Evolutionary conservation across 768 basidiomycete genomes (phyloP).

Genomic region (Pleurotus pulmonarius): DNA sequence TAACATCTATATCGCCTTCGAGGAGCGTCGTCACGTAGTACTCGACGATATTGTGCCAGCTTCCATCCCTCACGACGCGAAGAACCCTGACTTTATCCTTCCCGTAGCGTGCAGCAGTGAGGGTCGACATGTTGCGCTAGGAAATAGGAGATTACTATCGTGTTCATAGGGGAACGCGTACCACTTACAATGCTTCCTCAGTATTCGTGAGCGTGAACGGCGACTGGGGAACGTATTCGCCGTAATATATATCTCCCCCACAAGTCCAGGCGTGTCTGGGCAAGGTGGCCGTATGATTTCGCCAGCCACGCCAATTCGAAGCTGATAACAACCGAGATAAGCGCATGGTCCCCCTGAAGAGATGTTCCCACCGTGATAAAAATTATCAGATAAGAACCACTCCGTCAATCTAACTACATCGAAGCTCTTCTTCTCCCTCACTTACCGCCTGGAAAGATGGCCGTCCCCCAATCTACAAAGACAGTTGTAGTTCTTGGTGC

Average conservation of each 20-base stretch:
- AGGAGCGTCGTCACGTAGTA: slow-evolving; percentile 79
- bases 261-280: slow-evolving; percentile 3
- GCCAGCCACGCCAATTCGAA: too few relatives aligned
- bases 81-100: slow-evolving; percentile 88
- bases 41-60: slow-evolving; percentile 74
- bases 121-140: slow-evolving; percentile 10
- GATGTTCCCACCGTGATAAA: slow-evolving; percentile 1
- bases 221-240: too few relatives aligned
- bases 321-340: background rate
- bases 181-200: too few relatives aligned
- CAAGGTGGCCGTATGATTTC: background rate
- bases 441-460: slow-evolving; percentile 1
- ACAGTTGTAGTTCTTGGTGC: slow-evolving; percentile 55
- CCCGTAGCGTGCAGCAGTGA: slow-evolving; percentile 65
- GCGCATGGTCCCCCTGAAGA: background rate
- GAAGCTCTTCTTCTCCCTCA: background rate
- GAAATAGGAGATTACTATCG: background rate
- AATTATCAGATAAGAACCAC: slow-evolving; percentile 5
- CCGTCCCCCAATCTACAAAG: background rate
- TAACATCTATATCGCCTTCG: slow-evolving; percentile 79
- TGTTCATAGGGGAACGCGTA: too few relatives aligned
- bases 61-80: slow-evolving; percentile 70
- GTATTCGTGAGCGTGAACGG: too few relatives aligned
- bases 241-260: background rate
- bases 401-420: background rate